Conservation (phyloP, 768 basidiomycete species). For the Trametes elegans region DNA sequence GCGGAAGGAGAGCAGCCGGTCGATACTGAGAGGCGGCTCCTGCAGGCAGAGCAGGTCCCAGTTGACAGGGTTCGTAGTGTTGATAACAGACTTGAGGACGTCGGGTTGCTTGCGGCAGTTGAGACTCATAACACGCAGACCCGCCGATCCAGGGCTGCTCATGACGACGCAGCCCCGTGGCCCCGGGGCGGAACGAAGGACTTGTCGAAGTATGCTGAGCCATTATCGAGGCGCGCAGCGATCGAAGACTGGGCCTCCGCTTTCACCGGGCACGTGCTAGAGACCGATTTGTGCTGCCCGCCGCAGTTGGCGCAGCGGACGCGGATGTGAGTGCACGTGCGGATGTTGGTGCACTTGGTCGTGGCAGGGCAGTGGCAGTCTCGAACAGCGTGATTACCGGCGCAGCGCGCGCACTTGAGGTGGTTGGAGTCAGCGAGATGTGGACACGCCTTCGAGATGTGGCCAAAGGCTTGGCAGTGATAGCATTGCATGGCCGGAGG, state of each 20-base stretch:
- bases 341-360: neutral
- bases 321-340: slow-evolving; percentile 2
- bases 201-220: neutral
- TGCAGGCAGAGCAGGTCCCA: neutral
- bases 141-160: neutral
- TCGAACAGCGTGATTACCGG: neutral
- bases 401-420: neutral
- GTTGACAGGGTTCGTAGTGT: neutral
- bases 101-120: slow-evolving; percentile 1
- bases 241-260: neutral
- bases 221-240: neutral
- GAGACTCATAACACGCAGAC: neutral
- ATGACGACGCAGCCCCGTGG: neutral
- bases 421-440: neutral
- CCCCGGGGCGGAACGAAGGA: neutral
- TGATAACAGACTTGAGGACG: neutral
- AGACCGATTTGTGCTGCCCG: neutral
- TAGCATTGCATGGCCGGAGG: neutral
- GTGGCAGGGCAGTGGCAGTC: neutral
- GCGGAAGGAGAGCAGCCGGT: neutral
- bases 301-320: neutral
- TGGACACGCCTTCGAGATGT: neutral
- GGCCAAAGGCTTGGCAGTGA: neutral
- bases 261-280: neutral
- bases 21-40: neutral